A percentile compares a stretch with the other conserved stretches of the same genome.
Conservation (phyloP, 2,329 filamentous ascomycete species). For the Zarea fungicola region DNA sequence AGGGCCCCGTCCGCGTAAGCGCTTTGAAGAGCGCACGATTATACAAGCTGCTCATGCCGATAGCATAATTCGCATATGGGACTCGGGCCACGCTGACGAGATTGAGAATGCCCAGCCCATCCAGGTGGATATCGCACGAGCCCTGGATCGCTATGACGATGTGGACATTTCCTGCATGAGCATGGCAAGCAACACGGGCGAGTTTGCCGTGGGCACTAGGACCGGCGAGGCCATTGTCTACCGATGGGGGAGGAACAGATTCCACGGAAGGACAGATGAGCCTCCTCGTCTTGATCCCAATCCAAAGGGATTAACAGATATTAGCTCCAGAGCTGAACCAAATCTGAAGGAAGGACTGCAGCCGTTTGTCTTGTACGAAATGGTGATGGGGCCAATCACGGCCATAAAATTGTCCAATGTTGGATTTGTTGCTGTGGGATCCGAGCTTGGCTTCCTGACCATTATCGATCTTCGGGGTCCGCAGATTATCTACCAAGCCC, state of each 20-base stretch:
- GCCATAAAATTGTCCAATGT: constrained; percentile 83
- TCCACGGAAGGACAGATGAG: constrained; percentile 60
- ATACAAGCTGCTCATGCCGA: constrained; percentile 86
- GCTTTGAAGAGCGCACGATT: constrained; percentile 78
- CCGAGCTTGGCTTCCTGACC: constrained; percentile 72
- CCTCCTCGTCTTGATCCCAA: constrained; percentile 47
- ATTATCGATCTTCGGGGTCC: constrained; percentile 88
- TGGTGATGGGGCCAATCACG: constrained; percentile 75
- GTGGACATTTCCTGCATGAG: constrained; percentile 75
- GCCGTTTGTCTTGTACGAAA: constrained; percentile 75
- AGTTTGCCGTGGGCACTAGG: constrained; percentile 75
- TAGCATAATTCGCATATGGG: constrained; percentile 88
- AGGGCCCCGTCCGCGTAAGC: constrained; percentile 61
- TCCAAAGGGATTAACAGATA: constrained; percentile 67
- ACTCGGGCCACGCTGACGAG: constrained; percentile 85
- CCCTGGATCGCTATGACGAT: constrained; percentile 71
- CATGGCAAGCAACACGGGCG: constrained; percentile 73
- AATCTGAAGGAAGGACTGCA: constrained; percentile 73
- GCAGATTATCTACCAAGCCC: constrained; percentile 70
- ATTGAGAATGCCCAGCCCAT: constrained; percentile 79
- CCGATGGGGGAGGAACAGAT: constrained; percentile 77
- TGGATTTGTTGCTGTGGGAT: constrained; percentile 84
- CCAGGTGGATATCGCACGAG: constrained; percentile 81
- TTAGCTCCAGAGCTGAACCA: constrained; percentile 66
- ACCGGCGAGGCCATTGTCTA: constrained; percentile 85